Conservation (phyloP, 495 filamentous ascomycete species). For the Corynascus novoguineensis region DNA sequence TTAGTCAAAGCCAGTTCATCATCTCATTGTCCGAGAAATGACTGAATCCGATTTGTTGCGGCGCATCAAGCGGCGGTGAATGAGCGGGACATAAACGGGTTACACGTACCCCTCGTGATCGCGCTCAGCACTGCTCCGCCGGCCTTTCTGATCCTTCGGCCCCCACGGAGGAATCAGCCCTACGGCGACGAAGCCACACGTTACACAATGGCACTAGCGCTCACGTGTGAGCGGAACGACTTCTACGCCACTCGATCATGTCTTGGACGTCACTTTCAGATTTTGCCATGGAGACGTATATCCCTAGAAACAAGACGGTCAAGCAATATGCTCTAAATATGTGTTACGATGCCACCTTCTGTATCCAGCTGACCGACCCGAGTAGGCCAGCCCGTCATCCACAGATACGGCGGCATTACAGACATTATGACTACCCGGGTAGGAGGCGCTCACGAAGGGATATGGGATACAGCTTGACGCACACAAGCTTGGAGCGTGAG, state of each 20-base stretch:
- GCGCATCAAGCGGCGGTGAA: too few relatives aligned
- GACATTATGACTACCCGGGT: too few relatives aligned
- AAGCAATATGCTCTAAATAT: neutral
- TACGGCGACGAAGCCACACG: neutral
- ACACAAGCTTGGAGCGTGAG: too few relatives aligned
- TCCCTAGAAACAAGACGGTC: neutral
- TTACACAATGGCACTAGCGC: neutral
- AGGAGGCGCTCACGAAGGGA: too few relatives aligned
- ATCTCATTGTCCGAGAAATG: too few relatives aligned
- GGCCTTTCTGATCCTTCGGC: neutral
- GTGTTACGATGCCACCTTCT: neutral
- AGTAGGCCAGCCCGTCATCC: neutral
- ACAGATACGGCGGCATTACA: neutral
- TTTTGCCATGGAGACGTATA: neutral
- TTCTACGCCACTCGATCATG: neutral
- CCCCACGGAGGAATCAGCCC: slow-evolving; percentile 3
- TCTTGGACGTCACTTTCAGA: neutral
- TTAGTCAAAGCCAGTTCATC: too few relatives aligned
- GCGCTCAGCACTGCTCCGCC: too few relatives aligned
- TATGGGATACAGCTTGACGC: too few relatives aligned
- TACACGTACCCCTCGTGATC: neutral
- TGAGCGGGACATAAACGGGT: too few relatives aligned
- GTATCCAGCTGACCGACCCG: neutral
- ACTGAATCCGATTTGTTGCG: too few relatives aligned
- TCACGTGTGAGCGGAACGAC: neutral